Conservation (phyloP, 306 rosid genomes). For the Abrus pulchellus region DNA sequence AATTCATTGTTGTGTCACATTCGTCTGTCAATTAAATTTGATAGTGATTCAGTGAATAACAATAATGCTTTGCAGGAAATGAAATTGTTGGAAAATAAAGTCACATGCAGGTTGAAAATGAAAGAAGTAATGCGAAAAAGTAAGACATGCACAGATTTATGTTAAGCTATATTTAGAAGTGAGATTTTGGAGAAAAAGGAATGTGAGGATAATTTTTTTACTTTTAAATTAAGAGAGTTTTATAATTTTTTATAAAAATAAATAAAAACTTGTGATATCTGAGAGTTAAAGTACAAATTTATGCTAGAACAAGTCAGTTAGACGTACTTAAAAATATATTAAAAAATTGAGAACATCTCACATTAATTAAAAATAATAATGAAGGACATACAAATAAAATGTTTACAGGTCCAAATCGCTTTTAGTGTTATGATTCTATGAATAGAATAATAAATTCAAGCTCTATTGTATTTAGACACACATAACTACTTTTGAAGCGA, state of each 20-base stretch:
- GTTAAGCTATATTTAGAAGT: too few relatives aligned
- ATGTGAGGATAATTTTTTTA: too few relatives aligned
- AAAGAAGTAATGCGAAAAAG: too few relatives aligned
- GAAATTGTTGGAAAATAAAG: not conserved
- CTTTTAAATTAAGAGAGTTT: too few relatives aligned
- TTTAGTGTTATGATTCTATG: not conserved
- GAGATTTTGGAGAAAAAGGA: too few relatives aligned
- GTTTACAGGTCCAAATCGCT: not conserved
- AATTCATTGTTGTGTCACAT: constrained; percentile 37
- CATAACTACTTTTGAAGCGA: not conserved
- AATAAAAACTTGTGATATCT: too few relatives aligned
- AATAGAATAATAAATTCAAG: not conserved
- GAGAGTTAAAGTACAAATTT: too few relatives aligned
- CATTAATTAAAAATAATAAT: not conserved
- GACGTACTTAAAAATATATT: not conserved
- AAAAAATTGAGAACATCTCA: not conserved
- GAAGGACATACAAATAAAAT: not conserved
- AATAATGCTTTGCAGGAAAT: not conserved
- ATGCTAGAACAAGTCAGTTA: too few relatives aligned
- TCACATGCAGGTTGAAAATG: not conserved
- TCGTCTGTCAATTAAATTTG: constrained; percentile 19
- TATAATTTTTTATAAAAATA: too few relatives aligned
- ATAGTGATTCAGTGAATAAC: not conserved
- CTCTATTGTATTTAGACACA: not conserved
- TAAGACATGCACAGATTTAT: too few relatives aligned